These are phyloP conservation scores for Austroboletus rostrupii DNA, from an alignment of 1,284 basidiomycete species.

Conservation along the genomic window DNA sequence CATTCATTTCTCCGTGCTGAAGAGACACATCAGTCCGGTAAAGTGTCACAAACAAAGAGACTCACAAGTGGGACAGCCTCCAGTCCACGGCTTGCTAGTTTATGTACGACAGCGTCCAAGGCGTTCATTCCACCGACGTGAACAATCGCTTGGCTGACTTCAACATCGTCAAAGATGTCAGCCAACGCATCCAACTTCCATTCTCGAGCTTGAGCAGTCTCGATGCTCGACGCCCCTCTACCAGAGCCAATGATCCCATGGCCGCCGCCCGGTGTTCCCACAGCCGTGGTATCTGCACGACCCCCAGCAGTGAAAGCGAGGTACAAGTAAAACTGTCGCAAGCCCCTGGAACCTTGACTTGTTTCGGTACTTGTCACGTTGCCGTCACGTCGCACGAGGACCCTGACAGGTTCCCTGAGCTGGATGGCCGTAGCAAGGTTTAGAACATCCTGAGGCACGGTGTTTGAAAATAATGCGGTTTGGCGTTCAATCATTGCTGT, in stretches of 20 bases:
- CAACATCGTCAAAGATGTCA: constrained; percentile 90
- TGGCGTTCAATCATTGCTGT: constrained; percentile 71
- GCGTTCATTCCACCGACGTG: constrained; percentile 86
- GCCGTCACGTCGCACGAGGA: constrained; percentile 93
- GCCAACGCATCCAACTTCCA: constrained; percentile 96
- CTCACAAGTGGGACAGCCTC: constrained; percentile 60
- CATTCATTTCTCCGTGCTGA: constrained; percentile 85
- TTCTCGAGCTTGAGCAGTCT: constrained; percentile 86
- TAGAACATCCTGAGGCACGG: constrained; percentile 89
- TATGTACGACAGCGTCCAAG: constrained; percentile 85
- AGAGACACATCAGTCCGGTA: constrained; percentile 9
- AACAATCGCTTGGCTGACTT: constrained; percentile 80
- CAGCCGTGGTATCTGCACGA: constrained; percentile 54
- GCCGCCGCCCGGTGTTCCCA: constrained; percentile 54
- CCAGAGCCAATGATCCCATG: constrained; percentile 90
- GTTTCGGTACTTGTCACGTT: constrained; percentile 73
- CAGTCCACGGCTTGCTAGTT: constrained; percentile 79
- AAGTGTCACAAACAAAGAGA: neutral
- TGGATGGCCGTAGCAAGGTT: constrained; percentile 87
- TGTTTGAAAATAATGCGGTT: constrained; percentile 94
- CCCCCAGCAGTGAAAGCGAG: constrained; percentile 85
- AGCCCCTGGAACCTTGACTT: constrained; percentile 71
- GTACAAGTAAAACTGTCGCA: constrained; percentile 92
- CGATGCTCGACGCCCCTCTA: constrained; percentile 71
- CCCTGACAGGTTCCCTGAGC: constrained; percentile 90